Evolutionary conservation across 345 rosid species (phyloP), one percentile per base, ranked within the genome.

Genomic region (Dimocarpus longan): DNA sequence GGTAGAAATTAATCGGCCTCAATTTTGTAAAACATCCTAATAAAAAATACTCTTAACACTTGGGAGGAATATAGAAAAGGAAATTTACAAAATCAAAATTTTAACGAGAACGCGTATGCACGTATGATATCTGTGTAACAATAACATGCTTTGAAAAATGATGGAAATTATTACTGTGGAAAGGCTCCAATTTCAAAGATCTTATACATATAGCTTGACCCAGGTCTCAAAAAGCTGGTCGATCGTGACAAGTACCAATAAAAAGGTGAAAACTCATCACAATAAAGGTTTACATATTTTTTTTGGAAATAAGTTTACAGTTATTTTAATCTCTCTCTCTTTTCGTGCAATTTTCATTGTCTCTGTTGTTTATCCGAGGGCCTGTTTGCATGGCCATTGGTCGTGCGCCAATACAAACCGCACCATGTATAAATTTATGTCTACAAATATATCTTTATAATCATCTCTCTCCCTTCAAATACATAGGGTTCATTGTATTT

Each of bases 191-290:
- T 37, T 78, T 82, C 79, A 24, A 83, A 69, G 78, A 10, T 5
- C 18, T 12, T 12, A 60, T 60, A 60, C 3, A 21, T 21, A 21
- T 60, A 46, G 22, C 40, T 1, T 19, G 84, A 73, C 79, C 67
- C 86, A 80, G 59, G 81, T 66, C 85, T 83, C 90, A 80, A 81
- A 87, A 83, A 78, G 83, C 80, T 74, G 85, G 85, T 80, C 71
- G 48, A 75, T 75, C 79, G 50, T 71, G 67, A 16, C 87, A 79
- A 82, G 82, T 85, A 26, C 85, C 88, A 74, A 84, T 68, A 82
- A 82, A 84, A 88, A 82, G 90, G 79, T 15, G 0, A 21, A 16
- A 78, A 69, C 82, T 82, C 83, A 60, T 84, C 62, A 24, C 81
- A 56, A 83, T 77, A 71, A 79, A 82, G 64, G 56, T 32, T 54